phyloP scores from a whole-genome alignment of 2,329 filamentous ascomycete species.

The Epichloe sp. region DNA sequence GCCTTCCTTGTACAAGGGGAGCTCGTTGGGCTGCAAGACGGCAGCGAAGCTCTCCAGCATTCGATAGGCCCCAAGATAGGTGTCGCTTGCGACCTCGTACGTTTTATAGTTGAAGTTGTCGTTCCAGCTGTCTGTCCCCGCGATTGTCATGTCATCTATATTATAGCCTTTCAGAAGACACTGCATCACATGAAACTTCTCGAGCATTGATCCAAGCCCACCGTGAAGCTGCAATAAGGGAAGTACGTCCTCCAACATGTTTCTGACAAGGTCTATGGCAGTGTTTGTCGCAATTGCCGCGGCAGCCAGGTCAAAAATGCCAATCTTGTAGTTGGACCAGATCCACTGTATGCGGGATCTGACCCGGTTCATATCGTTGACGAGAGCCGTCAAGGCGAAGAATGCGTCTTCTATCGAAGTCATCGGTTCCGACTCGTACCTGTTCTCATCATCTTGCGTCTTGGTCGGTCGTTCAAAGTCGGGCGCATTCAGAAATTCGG shows the following conservation, averaged over 20 bases:
- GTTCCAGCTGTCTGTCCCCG: neutral
- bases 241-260: slow-evolving; percentile 18
- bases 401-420: slow-evolving; percentile 13
- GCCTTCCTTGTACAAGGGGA: slow-evolving; percentile 14
- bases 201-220: slow-evolving; percentile 10
- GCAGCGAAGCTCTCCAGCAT: neutral
- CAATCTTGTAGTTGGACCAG: slow-evolving; percentile 15
- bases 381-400: slow-evolving; percentile 14
- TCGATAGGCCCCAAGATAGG: neutral
- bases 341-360: slow-evolving; percentile 16
- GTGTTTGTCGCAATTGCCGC: slow-evolving; percentile 25
- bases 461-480: slow-evolving; percentile 6
- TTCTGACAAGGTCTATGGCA: slow-evolving; percentile 19
- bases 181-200: slow-evolving; percentile 5
- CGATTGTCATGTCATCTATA: neutral
- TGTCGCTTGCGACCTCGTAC: neutral
- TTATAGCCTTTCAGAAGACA: neutral
- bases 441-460: neutral
- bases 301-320: slow-evolving; percentile 17
- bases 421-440: slow-evolving; percentile 20
- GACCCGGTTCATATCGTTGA: slow-evolving; percentile 19
- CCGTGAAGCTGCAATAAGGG: slow-evolving; percentile 15
- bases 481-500: slow-evolving; percentile 21
- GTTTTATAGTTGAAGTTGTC: neutral
- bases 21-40: slow-evolving; percentile 3